Conservation (phyloP, 495 filamentous ascomycete genomes). For the Podospora pseudocomata region DNA sequence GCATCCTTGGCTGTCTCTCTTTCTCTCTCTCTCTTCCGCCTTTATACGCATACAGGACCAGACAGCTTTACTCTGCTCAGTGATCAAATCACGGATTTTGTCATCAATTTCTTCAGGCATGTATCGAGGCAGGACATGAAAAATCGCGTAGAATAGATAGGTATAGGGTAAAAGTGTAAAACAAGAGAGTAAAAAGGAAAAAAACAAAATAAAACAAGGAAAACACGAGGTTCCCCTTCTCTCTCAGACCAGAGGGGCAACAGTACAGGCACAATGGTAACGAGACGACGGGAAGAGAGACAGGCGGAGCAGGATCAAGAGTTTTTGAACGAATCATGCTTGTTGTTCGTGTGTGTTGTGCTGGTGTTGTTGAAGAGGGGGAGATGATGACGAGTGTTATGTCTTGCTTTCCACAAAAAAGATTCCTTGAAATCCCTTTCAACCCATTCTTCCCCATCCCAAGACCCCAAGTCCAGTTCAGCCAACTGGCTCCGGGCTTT, state of each 20-base stretch:
- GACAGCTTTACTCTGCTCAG: background rate
- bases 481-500: background rate
- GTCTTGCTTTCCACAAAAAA: background rate
- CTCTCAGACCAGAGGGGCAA: background rate
- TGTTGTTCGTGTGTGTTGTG: background rate
- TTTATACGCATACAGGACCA: background rate
- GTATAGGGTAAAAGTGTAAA: background rate
- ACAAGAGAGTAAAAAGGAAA: background rate
- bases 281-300: background rate
- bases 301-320: background rate
- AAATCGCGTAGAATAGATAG: background rate
- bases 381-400: background rate
- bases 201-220: constrained; percentile 7
- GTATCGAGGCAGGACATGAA: background rate
- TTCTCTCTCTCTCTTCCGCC: background rate
- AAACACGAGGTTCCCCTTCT: constrained; percentile 9
- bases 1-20: too few relatives aligned
- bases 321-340: constrained; percentile 2
- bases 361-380: background rate
- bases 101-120: background rate
- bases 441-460: background rate
- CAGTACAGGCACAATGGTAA: background rate
- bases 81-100: background rate
- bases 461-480: background rate
- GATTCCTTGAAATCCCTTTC: background rate